Evolutionary conservation across 805 yeast species (phyloP), one percentile per base, ranked within the genome.

Genomic region (Candida bentonensis): DNA sequence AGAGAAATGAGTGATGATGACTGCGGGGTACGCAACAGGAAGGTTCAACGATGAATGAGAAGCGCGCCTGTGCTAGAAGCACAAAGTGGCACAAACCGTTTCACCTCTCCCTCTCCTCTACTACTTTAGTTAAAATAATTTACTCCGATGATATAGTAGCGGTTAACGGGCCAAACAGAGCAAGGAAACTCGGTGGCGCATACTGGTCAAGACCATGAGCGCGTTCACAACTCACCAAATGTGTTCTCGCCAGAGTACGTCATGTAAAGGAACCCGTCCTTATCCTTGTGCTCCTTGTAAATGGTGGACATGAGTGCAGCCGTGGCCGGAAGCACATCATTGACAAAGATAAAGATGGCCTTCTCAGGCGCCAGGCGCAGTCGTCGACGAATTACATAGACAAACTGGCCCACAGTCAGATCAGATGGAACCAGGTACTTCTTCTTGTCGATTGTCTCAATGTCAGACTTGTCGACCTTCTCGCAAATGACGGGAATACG

Each of bases 221-320:
- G n/a, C n/a, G n/a, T n/a, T n/a, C n/a, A n/a, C n/a, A 40, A 15
- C 4, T 64, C 65, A 46, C 98, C 98, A 68, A 92, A 92, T 4
- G 98, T 92, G 67, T 92, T 92, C 66, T 92, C 98, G 42, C 98
- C 97, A 4, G 96, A 84, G 68, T 89, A 89, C 51, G 94, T 76
- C 51, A 92, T 89, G 66, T 92, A 92, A 59, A 92, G 76, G 65
- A 92, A 92, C 28, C 98, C 98, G 62, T 92, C 98, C 59, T 89
- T 89, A 61, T 92, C 98, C 67, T 87, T 87, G 66, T 92, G 95
- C 64, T 92, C 96, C 57, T 88, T 94, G 60, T 92, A 92, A 51
- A 92, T 82, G 21, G 92, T 75, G 55, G 94, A 82, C 92, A 92
- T 86, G 53, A 92, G 74, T 15, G 97, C 95, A 20, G 97, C 96